phyloP scores from a whole-genome alignment of 2,329 filamentous ascomycete species.

The Sporothrix dimorphospora region DNA sequence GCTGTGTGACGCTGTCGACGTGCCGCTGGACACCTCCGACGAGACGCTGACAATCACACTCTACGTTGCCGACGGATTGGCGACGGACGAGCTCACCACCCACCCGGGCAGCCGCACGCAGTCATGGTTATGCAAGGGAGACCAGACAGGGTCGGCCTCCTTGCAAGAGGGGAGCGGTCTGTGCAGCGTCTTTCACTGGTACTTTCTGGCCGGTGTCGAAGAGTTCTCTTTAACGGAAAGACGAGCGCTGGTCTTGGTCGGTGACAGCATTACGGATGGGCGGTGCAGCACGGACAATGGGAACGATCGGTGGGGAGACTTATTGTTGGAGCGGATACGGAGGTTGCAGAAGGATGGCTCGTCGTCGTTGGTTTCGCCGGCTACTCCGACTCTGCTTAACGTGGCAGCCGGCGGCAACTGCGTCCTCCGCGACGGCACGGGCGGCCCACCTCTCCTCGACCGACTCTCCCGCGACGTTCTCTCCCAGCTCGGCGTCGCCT shows the following conservation, averaged over 20 bases:
- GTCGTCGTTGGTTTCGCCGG: too few relatives aligned
- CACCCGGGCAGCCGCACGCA: not conserved
- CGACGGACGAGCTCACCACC: not conserved
- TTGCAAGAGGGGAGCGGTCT: not conserved
- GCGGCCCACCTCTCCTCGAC: not conserved
- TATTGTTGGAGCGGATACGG: not conserved
- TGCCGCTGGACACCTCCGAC: not conserved
- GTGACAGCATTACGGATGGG: slow-evolving; percentile 5
- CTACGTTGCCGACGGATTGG: not conserved
- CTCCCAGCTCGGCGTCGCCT: not conserved
- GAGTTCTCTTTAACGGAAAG: not conserved
- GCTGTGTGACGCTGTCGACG: not conserved
- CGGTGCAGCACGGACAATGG: slow-evolving; percentile 4
- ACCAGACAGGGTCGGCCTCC: not conserved
- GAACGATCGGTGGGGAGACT: not conserved
- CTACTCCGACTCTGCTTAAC: not conserved
- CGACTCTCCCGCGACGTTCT: not conserved
- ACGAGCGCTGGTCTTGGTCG: not conserved
- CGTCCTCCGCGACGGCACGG: not conserved
- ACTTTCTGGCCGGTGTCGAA: not conserved
- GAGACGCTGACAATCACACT: not conserved
- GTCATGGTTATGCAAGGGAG: not conserved
- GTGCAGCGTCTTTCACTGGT: not conserved
- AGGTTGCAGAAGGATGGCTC: not conserved
- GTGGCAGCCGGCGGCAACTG: slow-evolving; percentile 4